Evolutionary conservation across 2,329 filamentous ascomycete genomes (phyloP).

Genomic region (Fusarium buharicum): DNA sequence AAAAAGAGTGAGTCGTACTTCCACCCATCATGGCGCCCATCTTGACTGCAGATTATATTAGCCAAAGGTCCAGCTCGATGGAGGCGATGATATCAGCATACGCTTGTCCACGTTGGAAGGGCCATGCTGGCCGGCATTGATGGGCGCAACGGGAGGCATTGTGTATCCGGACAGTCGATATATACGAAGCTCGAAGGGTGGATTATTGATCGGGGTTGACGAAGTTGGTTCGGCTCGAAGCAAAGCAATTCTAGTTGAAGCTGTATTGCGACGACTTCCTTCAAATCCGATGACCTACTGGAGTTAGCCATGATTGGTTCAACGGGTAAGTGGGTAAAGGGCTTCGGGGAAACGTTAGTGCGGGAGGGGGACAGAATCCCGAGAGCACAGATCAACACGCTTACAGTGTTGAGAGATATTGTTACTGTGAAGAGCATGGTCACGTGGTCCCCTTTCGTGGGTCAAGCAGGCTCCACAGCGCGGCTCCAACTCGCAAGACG

Average conservation of each 20-base stretch:
- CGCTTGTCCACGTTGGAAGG: slow-evolving; percentile 66
- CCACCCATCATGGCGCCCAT: slow-evolving; percentile 99
- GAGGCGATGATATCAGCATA: slow-evolving; percentile 47
- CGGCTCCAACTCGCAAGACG: slow-evolving; percentile 37
- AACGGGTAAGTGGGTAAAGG: not conserved
- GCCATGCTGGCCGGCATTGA: slow-evolving; percentile 57
- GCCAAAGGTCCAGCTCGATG: slow-evolving; percentile 20
- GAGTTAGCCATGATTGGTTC: slow-evolving; percentile 43
- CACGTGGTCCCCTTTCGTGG: slow-evolving; percentile 52
- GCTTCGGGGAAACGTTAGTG: slow-evolving; percentile 46
- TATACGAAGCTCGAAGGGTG: not conserved
- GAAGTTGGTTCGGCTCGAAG: slow-evolving; percentile 6
- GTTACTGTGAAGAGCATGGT: slow-evolving; percentile 47
- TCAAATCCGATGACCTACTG: slow-evolving; percentile 28
- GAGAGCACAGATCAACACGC: slow-evolving; percentile 17
- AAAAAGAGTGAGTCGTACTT: slow-evolving; percentile 71
- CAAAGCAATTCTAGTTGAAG: slow-evolving; percentile 34
- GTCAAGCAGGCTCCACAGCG: slow-evolving; percentile 43
- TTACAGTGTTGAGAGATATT: slow-evolving; percentile 9
- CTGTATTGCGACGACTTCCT: slow-evolving; percentile 34
- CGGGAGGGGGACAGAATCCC: not conserved
- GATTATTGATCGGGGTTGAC: slow-evolving; percentile 1
- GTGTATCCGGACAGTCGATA: slow-evolving; percentile 13
- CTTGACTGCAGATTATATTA: slow-evolving; percentile 62
- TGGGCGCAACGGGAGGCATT: slow-evolving; percentile 57